Evolutionary conservation across 352 stramenopile genomes (phyloP).

Genomic region (Phytopythium helicoides): DNA sequence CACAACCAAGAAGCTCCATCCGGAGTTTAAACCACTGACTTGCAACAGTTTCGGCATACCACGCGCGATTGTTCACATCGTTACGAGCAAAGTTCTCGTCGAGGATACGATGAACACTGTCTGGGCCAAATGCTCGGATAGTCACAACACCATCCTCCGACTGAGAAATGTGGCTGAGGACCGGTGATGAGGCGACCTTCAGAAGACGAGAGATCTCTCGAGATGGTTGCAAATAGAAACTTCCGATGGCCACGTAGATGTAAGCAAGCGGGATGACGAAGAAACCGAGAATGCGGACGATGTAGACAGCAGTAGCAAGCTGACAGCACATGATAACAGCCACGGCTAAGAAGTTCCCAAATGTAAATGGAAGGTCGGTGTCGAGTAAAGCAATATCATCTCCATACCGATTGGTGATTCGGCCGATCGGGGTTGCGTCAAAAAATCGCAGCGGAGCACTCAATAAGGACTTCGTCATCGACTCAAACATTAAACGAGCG

Average conservation of each 20-base stretch:
- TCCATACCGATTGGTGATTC: slow-evolving; percentile 88
- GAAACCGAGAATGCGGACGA: slow-evolving; percentile 68
- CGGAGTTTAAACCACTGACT: slow-evolving; percentile 42
- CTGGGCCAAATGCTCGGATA: slow-evolving; percentile 34
- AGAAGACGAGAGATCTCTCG: slow-evolving; percentile 36
- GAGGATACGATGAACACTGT: slow-evolving; percentile 16
- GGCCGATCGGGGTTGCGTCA: slow-evolving; percentile 85
- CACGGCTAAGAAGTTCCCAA: slow-evolving; percentile 42
- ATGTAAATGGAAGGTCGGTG: slow-evolving; percentile 47
- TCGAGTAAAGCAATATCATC: slow-evolving; percentile 89
- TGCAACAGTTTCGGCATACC: slow-evolving; percentile 22
- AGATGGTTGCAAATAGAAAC: slow-evolving; percentile 36
- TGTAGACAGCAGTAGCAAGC: slow-evolving; percentile 70
- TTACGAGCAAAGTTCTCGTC: slow-evolving; percentile 18
- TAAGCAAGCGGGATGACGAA: slow-evolving; percentile 76
- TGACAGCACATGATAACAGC: slow-evolving; percentile 64
- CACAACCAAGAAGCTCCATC: slow-evolving; percentile 42
- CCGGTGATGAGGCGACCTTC: slow-evolving; percentile 32
- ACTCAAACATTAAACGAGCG: slow-evolving; percentile 74
- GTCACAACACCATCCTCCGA: slow-evolving; percentile 25
- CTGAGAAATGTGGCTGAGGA: slow-evolving; percentile 30
- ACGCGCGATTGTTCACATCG: slow-evolving; percentile 26
- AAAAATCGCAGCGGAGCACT: slow-evolving; percentile 90
- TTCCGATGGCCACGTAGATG: slow-evolving; percentile 57
- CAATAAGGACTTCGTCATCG: slow-evolving; percentile 81